Base-by-base conservation (phyloP, 768 basidiomycete species). In the Tulasnella calospora region DNA sequence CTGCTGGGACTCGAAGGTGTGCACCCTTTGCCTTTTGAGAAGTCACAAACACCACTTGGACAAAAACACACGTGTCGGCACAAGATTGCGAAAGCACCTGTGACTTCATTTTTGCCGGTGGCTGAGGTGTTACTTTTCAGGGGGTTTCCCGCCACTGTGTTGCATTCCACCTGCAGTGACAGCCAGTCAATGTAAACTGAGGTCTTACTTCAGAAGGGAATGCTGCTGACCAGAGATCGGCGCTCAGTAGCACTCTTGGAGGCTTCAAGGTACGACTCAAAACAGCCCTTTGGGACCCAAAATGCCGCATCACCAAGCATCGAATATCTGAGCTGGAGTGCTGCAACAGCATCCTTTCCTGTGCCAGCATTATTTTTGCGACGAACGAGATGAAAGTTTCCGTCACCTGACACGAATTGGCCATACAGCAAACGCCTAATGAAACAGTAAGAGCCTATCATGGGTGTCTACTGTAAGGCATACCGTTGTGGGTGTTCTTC, bases 401-500 rank as follows among this genome's bases (percentile, higher is more conserved):
- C 71, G 17, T 73, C 71, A 15, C 71, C 71, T n/a, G 71, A 73
- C 10, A 73, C 8, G 71, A 73, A 73, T 12, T 41, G 17, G n/a
- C 40, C 71, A 73, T 73, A 73, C 1, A 73, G 27, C 13, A 73
- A 17, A 21, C 40, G 40, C 0, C 71, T 73, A 33, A 4, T 1
- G 6, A 33, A 2, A 33, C 2, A 12, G 13, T 67, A 67, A 67
- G 61, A 15, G 9, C 0, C 1, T 67, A 13, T 0, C 1, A 67
- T 1, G 6, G 6, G 8, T 27, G 5, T 30, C n/a, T 33, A 9
- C 13, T 17, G 15, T 1, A 30, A 30, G 7, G 15, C 61, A 33
- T 67, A 67, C 61, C 61, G 23, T 13, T 67, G n/a, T 13, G 61
- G 61, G 61, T 35, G 21, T 1, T 27, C 33, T n/a, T 67, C 61